Evolutionary conservation across 2,329 filamentous ascomycete species (phyloP).

Genomic region (Microsporum audouinii): DNA sequence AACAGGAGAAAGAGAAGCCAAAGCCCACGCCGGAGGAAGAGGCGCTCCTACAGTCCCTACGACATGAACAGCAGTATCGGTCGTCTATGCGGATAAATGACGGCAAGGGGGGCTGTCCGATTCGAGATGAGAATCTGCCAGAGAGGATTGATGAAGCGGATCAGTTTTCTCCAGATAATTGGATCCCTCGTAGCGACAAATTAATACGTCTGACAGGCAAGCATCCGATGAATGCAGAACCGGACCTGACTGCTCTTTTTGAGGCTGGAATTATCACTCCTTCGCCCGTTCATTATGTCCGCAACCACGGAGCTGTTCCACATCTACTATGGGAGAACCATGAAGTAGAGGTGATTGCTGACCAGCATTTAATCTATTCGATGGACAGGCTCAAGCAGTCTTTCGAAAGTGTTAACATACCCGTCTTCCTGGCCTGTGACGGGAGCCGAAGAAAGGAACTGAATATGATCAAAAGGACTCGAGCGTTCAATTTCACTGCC

Average conservation of each 20-base stretch:
- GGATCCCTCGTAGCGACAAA: conserved; percentile 39
- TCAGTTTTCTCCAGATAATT: conserved; percentile 44
- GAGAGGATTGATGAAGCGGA: conserved; percentile 40
- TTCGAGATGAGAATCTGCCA: conserved; percentile 21
- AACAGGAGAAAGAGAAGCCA: conserved; percentile 15
- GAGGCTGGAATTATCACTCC: conserved; percentile 42
- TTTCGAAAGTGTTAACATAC: conserved; percentile 39
- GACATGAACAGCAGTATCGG: conserved; percentile 37
- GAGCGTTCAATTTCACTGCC: conserved; percentile 40
- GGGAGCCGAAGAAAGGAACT: conserved; percentile 43
- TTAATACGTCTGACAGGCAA: conserved; percentile 43
- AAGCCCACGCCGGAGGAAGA: conserved; percentile 30
- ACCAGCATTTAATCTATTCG: conserved; percentile 26
- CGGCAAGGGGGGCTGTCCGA: neutral
- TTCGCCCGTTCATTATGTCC: conserved; percentile 42
- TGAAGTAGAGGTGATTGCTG: conserved; percentile 31
- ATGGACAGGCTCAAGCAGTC: conserved; percentile 36
- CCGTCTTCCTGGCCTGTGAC: conserved; percentile 39
- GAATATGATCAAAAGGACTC: conserved; percentile 40
- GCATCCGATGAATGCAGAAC: conserved; percentile 43
- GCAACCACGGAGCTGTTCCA: conserved; percentile 45
- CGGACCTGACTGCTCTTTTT: conserved; percentile 33
- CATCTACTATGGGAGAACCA: conserved; percentile 41
- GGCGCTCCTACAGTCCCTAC: conserved; percentile 31
- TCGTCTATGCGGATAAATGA: conserved; percentile 19